Evolutionary conservation across 2,329 filamentous ascomycete genomes (phyloP).

Genomic region (Knoxdaviesia capensis): DNA sequence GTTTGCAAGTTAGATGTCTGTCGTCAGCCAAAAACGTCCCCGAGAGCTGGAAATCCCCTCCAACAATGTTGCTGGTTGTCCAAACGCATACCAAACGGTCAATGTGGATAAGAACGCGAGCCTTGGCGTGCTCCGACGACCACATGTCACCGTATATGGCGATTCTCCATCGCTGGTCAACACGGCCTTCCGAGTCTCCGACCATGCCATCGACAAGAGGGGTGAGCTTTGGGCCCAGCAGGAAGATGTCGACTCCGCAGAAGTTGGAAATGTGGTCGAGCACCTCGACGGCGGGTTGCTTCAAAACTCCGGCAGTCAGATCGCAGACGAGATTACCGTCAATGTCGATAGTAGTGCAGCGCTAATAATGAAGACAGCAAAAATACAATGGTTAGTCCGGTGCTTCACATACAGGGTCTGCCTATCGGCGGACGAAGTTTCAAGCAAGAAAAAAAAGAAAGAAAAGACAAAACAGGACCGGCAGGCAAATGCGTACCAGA

Average conservation of each 20-base stretch:
- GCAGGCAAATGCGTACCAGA: constrained; percentile 42
- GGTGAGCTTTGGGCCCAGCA: constrained; percentile 74
- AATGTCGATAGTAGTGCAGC: constrained; percentile 82
- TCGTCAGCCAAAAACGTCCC: constrained; percentile 3
- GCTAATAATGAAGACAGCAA: constrained; percentile 26
- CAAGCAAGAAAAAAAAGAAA: not conserved
- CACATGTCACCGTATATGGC: constrained; percentile 91
- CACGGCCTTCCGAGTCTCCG: constrained; percentile 62
- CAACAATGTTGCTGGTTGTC: not conserved
- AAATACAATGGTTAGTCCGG: not conserved
- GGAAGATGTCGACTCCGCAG: constrained; percentile 90
- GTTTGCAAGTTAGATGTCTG: not conserved
- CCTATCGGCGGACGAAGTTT: no score
- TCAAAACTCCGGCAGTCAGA: constrained; percentile 41
- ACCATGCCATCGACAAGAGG: constrained; percentile 57
- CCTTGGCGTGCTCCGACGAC: constrained; percentile 93
- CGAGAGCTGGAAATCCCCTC: not conserved
- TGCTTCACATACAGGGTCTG: no score
- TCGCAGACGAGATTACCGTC: constrained; percentile 82
- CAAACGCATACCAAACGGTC: constrained; percentile 53
- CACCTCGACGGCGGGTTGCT: constrained; percentile 59
- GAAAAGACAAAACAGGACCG: constrained; percentile 4
- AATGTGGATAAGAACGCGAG: constrained; percentile 87
- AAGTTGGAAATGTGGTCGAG: constrained; percentile 72
- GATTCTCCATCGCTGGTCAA: constrained; percentile 78